Evolutionary conservation across 1,284 basidiomycete genomes (phyloP), one percentile per base, ranked within the genome.

Genomic region (Microbotryum scabiosae): DNA sequence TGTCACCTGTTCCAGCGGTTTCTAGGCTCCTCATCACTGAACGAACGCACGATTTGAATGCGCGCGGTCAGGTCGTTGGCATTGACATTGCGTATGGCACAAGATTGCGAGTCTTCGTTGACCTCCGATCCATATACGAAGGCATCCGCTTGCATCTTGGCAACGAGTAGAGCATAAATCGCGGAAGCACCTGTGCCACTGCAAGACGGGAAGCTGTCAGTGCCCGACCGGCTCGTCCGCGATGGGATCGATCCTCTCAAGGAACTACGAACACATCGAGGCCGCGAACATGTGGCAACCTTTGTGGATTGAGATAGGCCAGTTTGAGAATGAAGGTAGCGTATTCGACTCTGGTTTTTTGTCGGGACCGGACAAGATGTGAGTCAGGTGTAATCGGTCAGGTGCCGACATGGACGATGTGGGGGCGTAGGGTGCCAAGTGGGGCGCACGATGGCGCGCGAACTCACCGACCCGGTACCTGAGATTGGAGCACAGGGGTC

Each of bases 101-200:
- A 80, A 1, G 70, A 51, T 2, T 81, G 75, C 0, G 90, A 91
- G 0, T 70, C 66, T 2, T 76, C 71, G 69, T 94, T 86, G 32
- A 90, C 77, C 53, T 93, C 90, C 14, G 62, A 66, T 14, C 50
- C 67, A 8, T 62, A 47, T 43, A 68, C 52, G 25, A 25, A 52
- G 12, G 30, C 36, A 30, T 25, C 23, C 14, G 79, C 73, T 44
- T 84, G 77, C 25, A 83, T 73, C 3, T 76, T 78, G 71, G 85
- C 86, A 0, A 82, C 82, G 0, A 97, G 79, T 0, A 96, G 77
- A 0, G 92, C 85, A 68, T 97, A 97, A 64, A 97, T 91, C 0
- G 84, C 88, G 0, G 88, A 87, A 9, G 91, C 85, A 1, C 93
- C 93, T 9, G 90, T 94, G 20, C 93, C 93, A 47, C 91, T 93